A percentile compares a stretch with the other conserved stretches of the same genome.
These are phyloP conservation scores for Phytophthora podocarpi DNA, from an alignment of 352 stramenopile genomes.

Conservation along the genomic window DNA sequence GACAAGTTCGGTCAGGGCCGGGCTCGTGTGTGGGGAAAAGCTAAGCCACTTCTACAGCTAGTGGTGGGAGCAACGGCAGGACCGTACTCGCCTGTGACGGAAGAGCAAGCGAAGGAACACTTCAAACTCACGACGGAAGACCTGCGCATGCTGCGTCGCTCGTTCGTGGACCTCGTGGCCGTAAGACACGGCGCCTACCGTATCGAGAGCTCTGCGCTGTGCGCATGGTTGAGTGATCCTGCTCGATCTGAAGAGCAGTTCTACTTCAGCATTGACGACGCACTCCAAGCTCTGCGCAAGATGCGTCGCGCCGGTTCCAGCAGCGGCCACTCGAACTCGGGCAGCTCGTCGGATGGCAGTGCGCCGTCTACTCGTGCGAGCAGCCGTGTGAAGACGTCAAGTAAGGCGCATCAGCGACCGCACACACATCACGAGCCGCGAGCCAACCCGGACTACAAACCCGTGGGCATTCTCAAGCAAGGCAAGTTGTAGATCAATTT, in stretches of 20 bases:
- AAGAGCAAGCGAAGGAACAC: conserved; percentile 66
- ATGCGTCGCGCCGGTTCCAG: conserved; percentile 31
- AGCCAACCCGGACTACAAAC: conserved; percentile 40
- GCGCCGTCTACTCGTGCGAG: conserved; percentile 18
- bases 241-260: conserved; percentile 65
- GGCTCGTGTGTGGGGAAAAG: conserved; percentile 80
- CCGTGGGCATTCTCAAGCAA: conserved; percentile 66
- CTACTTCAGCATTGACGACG: conserved; percentile 58
- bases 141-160: conserved; percentile 66
- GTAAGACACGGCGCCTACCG: conserved; percentile 71
- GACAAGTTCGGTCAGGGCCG: conserved; percentile 85
- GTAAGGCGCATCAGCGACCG: conserved; percentile 26
- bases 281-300: conserved; percentile 50
- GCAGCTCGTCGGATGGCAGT: conserved; percentile 32
- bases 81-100: conserved; percentile 74
- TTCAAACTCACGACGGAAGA: conserved; percentile 67
- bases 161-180: conserved; percentile 77
- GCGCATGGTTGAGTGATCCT: conserved; percentile 66
- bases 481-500: conserved; percentile 29
- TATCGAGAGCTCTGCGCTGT: conserved; percentile 74
- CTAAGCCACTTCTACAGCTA: conserved; percentile 70
- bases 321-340: conserved; percentile 19
- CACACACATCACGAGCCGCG: conserved; percentile 33
- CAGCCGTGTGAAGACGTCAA: conserved; percentile 12
- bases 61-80: conserved; percentile 71